Conservation (phyloP, 768 basidiomycete genomes). For the Kwoniella heveanensis region DNA sequence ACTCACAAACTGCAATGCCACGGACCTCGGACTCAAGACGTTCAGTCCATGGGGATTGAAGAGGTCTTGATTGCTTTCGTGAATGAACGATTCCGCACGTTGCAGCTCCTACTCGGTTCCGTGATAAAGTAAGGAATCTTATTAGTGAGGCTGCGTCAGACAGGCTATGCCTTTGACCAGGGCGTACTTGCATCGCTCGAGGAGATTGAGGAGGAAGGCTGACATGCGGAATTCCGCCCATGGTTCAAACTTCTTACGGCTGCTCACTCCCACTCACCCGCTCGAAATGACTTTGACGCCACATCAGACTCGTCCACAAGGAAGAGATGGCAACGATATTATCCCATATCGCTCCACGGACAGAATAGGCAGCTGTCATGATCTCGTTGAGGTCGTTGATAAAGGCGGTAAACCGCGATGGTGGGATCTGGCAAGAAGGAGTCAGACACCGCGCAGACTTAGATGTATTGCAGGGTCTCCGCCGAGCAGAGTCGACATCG, state of each 20-base stretch:
- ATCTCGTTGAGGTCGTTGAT: slow-evolving; percentile 88
- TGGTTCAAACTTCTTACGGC: too few relatives aligned
- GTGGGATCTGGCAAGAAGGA: slow-evolving; percentile 68
- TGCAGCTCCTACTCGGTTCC: slow-evolving; percentile 89
- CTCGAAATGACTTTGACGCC: slow-evolving; percentile 75
- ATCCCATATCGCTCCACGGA: slow-evolving; percentile 71
- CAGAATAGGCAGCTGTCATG: slow-evolving; percentile 81
- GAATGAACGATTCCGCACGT: slow-evolving; percentile 66
- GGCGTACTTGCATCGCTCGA: too few relatives aligned
- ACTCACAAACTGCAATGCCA: slow-evolving; percentile 91
- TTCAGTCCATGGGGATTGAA: slow-evolving; percentile 88
- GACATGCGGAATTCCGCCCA: too few relatives aligned
- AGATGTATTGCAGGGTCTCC: too few relatives aligned
- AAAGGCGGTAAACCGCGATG: slow-evolving; percentile 84
- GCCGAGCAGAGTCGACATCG: too few relatives aligned
- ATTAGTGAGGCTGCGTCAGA: too few relatives aligned
- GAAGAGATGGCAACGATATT: slow-evolving; percentile 77
- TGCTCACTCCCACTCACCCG: slow-evolving; percentile 70
- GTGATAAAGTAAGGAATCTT: too few relatives aligned
- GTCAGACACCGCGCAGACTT: background rate
- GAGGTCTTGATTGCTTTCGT: slow-evolving; percentile 68
- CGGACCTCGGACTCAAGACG: slow-evolving; percentile 78
- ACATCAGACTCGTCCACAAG: slow-evolving; percentile 74
- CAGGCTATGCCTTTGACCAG: too few relatives aligned
- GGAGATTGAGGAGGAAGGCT: background rate